A percentile compares a stretch with the other conserved stretches of the same genome.
These are phyloP conservation scores for Aegilops speltoides DNA, from an alignment of 176 grass and related monocot genomes.

Conservation along the genomic window DNA sequence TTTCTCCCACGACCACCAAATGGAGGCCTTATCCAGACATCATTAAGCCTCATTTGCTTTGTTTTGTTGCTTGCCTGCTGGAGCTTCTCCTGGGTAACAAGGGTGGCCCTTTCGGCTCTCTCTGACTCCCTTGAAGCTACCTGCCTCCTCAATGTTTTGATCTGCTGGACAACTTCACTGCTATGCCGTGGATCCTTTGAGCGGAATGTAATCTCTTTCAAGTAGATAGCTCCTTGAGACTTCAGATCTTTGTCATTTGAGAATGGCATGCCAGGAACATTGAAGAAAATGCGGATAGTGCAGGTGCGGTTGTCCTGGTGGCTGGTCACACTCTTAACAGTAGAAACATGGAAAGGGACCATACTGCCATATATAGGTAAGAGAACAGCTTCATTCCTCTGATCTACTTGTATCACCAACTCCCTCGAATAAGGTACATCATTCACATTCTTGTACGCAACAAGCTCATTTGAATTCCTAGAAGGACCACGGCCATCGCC, in stretches of 20 bases:
- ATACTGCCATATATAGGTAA: conserved; percentile 72
- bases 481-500: conserved; percentile 33
- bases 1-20: conserved; percentile 65
- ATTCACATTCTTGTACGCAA: conserved; percentile 61
- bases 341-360: conserved; percentile 68
- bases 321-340: conserved; percentile 62
- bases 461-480: conserved; percentile 46
- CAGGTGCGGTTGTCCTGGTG: conserved; percentile 56
- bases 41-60: conserved; percentile 43
- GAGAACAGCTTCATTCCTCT: conserved; percentile 60
- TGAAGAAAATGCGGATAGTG: conserved; percentile 61
- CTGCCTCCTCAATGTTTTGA: conserved; percentile 38
- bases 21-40: conserved; percentile 62
- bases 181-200: conserved; percentile 63
- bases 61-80: conserved; percentile 29
- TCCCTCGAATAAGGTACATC: conserved; percentile 50
- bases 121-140: conserved; percentile 59
- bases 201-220: conserved; percentile 65
- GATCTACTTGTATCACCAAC: conserved; percentile 61
- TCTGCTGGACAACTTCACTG: conserved; percentile 61
- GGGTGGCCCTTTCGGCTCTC: conserved; percentile 68
- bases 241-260: conserved; percentile 25
- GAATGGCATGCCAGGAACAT: conserved; percentile 49
- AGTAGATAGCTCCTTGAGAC: conserved; percentile 59
- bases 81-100: conserved; percentile 74